Evolutionary conservation across 257 asterid species (phyloP), one percentile per base, ranked within the genome.

Genomic region (Nicotiana undulata): DNA sequence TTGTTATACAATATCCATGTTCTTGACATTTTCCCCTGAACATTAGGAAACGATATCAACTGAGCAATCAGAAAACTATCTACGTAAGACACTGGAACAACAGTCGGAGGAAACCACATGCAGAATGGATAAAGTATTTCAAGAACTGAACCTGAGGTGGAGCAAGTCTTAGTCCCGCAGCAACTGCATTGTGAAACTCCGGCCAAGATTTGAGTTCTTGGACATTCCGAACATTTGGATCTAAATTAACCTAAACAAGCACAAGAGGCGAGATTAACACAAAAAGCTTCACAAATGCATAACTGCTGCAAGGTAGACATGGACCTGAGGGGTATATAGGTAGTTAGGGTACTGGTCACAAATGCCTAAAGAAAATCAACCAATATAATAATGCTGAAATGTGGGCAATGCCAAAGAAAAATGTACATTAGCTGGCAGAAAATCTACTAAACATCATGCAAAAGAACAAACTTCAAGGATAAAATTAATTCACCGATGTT

Each of bases 151-250:
- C 99, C 99, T 95, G 97, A 76, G 91, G 89, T 32, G 98, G 97
- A 85, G 98, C 91, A 78, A 93, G 90, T 83, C 96, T 92, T 88
- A 95, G 86, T 84, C 99, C 99, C 81, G 99, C 93, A 82, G 99
- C 98, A 84, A 95, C 98, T 60, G 98, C 98, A 87, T 95, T 95
- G 90, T 95, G 98, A 88, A 95, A 95, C 89, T 95, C 99, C 20
- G 99, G 97, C 98, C 99, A 95, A 84, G 91, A 89, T 82, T 90
- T 92, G 26, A 95, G 91, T 72, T 95, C 99, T 83, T 90, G 98
- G 77, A 94, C 85, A 85, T 93, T 95, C 90, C 97, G 90, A 81
- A 90, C 82, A 72, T 91, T 93, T 49, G 98, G 95, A 72, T 95
- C 99, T 80, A 95, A 84, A 82, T 92, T 95, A 82, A 95, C 96